A percentile compares a stretch with the other conserved stretches of the same genome.
Evolutionary conservation across 345 rosid species (phyloP).

Genomic region (Corchorus capsularis): DNA sequence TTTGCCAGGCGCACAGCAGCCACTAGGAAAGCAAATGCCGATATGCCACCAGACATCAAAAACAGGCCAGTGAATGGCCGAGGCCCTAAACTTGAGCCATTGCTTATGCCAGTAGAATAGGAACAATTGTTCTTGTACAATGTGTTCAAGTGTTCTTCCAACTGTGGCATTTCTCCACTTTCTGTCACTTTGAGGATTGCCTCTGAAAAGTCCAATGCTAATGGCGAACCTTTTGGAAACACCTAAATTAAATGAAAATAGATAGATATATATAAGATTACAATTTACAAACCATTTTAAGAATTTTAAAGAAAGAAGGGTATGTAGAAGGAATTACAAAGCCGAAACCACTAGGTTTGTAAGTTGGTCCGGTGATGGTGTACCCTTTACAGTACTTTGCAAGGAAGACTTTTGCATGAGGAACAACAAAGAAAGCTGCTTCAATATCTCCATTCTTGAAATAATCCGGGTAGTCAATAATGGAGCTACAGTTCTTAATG

Average conservation of each 20-base stretch:
- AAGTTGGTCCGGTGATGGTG: conserved; percentile 21
- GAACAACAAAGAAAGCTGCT: conserved; percentile 35
- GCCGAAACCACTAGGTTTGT: conserved; percentile 36
- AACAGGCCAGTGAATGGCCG: conserved; percentile 24
- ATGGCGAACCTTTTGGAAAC: conserved; percentile 31
- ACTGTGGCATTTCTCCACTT: conserved; percentile 26
- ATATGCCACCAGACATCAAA: conserved; percentile 24
- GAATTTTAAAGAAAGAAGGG: too few relatives aligned
- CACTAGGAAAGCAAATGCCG: conserved; percentile 12
- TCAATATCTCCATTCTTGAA: conserved; percentile 28
- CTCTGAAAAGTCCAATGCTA: conserved; percentile 29
- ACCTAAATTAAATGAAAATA: conserved; percentile 18
- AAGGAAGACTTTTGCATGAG: conserved; percentile 35
- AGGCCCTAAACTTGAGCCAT: conserved; percentile 20
- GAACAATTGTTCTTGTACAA: conserved; percentile 29
- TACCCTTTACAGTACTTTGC: conserved; percentile 32
- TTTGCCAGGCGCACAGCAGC: not conserved
- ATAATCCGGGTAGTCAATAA: conserved; percentile 22
- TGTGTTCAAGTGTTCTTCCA: conserved; percentile 11
- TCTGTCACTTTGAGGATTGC: conserved; percentile 29
- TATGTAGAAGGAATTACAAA: conserved; percentile 16
- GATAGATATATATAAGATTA: too few relatives aligned
- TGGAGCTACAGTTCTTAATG: conserved; percentile 22
- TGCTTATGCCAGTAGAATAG: not conserved
- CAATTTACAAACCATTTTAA: not conserved